Evolutionary conservation across 305 asterid species (phyloP), one percentile per base, ranked within the genome.

Genomic region (Stenogyne calaminthoides): DNA sequence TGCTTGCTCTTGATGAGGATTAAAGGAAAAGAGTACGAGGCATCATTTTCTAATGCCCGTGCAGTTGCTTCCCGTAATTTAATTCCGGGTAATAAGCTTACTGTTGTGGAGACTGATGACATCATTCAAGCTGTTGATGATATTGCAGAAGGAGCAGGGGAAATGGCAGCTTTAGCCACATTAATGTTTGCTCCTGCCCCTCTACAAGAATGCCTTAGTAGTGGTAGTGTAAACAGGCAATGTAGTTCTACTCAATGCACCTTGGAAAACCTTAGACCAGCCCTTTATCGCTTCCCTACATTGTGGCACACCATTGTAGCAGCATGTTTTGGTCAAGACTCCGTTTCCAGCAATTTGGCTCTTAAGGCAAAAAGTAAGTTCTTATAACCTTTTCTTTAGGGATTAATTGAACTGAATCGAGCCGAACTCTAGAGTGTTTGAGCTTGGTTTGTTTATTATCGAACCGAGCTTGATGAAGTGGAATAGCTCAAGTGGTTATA

Each of bases 101-200:
- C 85, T 79, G 81, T 70, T 76, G 60, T 83, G 84, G 97, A 86
- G 81, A 80, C 85, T 47, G 93, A 83, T 78, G 90, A 83, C 80
- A 83, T 89, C 84, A 87, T 95, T 74, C 87, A 78, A 78, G 90
- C 96, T 59, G 98, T 95, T 81, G 99, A 95, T 81, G 99, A 95
- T 83, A 92, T 95, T 62, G 99, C 99, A 6, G 99, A 92, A 88
- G 96, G 96, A 84, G 96, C 97, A 58, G 97, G 99, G 72, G 99
- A 92, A 87, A 87, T 89, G 88, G 95, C 97, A 19, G 97, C 99
- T 80, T 73, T 95, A 81, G 99, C 98, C 80, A 95, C 99, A 70
- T 84, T 92, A 75, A 91, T 91, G 92, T 92, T 87, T 85, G 92
- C 99, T 69, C 96, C 98, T 72, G 61, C 84, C 71, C 97, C 96